Evolutionary conservation across 2,329 filamentous ascomycete genomes (phyloP), one percentile per base, ranked within the genome.

Genomic region (Neofusicoccum kwambonambiense): DNA sequence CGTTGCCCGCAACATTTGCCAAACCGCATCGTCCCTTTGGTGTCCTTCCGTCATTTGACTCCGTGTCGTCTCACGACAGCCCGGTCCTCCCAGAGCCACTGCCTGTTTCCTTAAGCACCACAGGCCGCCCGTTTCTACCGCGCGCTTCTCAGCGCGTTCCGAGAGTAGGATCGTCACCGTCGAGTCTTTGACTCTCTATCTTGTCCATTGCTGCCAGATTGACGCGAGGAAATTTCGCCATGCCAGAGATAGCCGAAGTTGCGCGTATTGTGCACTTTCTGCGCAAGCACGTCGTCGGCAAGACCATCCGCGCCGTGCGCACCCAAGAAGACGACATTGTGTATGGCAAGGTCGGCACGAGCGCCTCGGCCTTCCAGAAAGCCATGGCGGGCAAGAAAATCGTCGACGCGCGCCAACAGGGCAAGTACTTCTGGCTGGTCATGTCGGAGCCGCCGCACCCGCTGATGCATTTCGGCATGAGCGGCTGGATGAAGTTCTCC

Each of bases 361-460:
- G 86, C 17, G 91, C 89, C 0, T 77, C 86, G 0, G 90, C 89
- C 35, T 93, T 99, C 68, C 83, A 91, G 70, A 84, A 86, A 63
- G 88, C 90, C 1, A 82, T 97, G 73, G 84, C 84, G 3, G 92
- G 92, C 4, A 94, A 90, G 72, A 92, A 87, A 73, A 87, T 90
- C 37, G 71, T 85, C 45, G 85, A 83, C 62, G 91, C 90, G 3
- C 91, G 90, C 3, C 92, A 90, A 66, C 95, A 97, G 75, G 95
- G 95, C 9, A 99, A 98, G 84, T 98, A 98, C 75, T 98, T 99
- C 76, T 99, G 95, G 83, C 82, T 98, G 22, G 88, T 92, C 42
- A 90, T 91, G 86, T 84, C 86, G 31, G 84, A 85, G 9, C 85
- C 92, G 11, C 93, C 94, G 1, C 95, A 98, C 77, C 86, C 91